These are phyloP conservation scores for Phytophthora gonapodyides DNA, from an alignment of 352 stramenopile species.

Conservation along the genomic window DNA sequence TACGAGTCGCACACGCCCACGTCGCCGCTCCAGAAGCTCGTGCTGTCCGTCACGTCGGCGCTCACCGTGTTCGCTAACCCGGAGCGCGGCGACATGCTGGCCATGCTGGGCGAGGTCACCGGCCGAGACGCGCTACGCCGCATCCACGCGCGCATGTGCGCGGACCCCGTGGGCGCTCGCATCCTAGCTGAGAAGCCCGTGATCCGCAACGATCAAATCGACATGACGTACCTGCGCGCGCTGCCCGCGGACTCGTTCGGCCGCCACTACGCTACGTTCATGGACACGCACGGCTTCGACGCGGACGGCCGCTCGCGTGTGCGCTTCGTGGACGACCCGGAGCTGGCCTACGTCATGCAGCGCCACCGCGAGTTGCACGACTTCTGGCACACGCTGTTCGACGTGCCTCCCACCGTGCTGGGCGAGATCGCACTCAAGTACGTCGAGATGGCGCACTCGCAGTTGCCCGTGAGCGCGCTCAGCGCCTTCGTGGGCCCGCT, in stretches of 20 bases:
- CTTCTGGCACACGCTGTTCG: slow-evolving; percentile 97
- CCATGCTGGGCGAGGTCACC: slow-evolving; percentile 94
- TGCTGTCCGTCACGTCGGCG: slow-evolving; percentile 87
- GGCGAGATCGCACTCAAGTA: slow-evolving; percentile 98
- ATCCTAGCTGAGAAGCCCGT: slow-evolving; percentile 91
- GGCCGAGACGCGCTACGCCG: slow-evolving; percentile 81
- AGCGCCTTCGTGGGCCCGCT: slow-evolving; percentile 91
- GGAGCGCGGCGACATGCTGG: slow-evolving; percentile 95
- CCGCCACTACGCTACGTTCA: slow-evolving; percentile 89
- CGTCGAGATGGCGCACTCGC: slow-evolving; percentile 97
- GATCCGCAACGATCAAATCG: slow-evolving; percentile 80
- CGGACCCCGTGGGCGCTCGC: slow-evolving; percentile 76
- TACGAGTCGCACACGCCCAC: slow-evolving; percentile 82
- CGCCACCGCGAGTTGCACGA: slow-evolving; percentile 95
- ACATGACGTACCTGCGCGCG: slow-evolving; percentile 63
- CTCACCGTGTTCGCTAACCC: slow-evolving; percentile 92
- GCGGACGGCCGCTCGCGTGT: slow-evolving; percentile 86
- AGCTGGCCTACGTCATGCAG: slow-evolving; percentile 97
- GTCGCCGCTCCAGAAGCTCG: slow-evolving; percentile 84
- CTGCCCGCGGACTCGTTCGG: slow-evolving; percentile 90
- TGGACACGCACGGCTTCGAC: slow-evolving; percentile 92
- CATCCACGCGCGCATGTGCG: slow-evolving; percentile 88
- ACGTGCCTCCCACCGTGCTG: slow-evolving; percentile 93
- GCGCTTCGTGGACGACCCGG: slow-evolving; percentile 91
- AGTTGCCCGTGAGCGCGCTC: slow-evolving; percentile 94